Base-by-base conservation (phyloP, 345 rosid species). In the Aquilaria yunnanensis region DNA sequence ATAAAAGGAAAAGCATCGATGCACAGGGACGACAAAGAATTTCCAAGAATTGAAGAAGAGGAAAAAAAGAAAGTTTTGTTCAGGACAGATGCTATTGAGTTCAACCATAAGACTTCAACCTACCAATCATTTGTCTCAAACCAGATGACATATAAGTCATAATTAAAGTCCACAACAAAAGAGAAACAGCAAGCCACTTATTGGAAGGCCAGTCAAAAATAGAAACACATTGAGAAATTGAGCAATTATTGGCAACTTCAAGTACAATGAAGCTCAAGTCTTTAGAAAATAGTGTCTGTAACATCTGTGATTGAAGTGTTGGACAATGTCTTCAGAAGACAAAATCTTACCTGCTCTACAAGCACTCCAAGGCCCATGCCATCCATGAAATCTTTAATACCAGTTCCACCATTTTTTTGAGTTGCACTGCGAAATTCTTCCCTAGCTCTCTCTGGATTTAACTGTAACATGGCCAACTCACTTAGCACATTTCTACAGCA, bases 361-460 rank as follows among this genome's bases (percentile, higher is more conserved):
- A 94, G 81, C 91, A 90, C 78, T 37, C 99, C 99, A 50, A 88
- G 95, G 59, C 99, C 99, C 96, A 94, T 85, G 49, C 95, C 96
- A 70, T 94, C 96, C 95, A 94, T 90, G 68, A 94, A 85, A 78
- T 94, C 97, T 77, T 94, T 88, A 34, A 94, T 70, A 47, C 95
- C 99, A 6, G 85, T 81, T 65, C 96, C 99, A 64, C 89, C 97
- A 71, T 74, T 72, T 60, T 63, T 80, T 76, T 85, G 85, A 34
- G 85, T 78, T 10, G 75, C 91, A 63, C 77, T 71, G 33, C 88
- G 95, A 65, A 94, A 94, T 71, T 94, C 99, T 79, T 94, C 99
- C 74, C 91, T 87, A 29, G 96, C 95, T 71, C 85, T 90, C 61
- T 94, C 99, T 11, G 99, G 99, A 70, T 94, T 86, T 67, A 94